phyloP scores from a whole-genome alignment of 108 stramenopile species.

The Fistulifera pelliculosa region DNA sequence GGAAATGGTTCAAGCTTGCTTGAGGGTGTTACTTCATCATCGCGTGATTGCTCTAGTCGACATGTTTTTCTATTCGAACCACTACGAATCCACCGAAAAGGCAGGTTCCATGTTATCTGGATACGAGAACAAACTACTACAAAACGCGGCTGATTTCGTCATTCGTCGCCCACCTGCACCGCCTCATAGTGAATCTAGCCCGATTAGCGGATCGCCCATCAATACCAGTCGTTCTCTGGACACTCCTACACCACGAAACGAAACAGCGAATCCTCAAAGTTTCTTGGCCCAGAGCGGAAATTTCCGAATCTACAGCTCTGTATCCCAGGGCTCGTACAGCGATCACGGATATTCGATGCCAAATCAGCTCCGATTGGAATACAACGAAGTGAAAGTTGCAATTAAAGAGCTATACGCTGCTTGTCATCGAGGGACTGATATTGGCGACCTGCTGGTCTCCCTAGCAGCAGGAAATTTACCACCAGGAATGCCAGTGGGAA shows the following conservation, averaged over 20 bases:
- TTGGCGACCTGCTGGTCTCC: constrained; percentile 56
- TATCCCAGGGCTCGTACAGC: constrained; percentile 4
- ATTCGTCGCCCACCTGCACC: constrained; percentile 9
- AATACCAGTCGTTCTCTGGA: not conserved
- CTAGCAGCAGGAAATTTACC: constrained; percentile 11
- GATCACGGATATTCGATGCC: not conserved
- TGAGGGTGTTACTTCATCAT: constrained; percentile 77
- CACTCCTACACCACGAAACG: not conserved
- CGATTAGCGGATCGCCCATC: not conserved
- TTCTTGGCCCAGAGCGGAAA: not conserved
- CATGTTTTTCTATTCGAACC: constrained; percentile 84
- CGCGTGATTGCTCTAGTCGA: constrained; percentile 74
- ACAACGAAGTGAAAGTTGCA: constrained; percentile 36
- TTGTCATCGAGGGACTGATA: constrained; percentile 42
- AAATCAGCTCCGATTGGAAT: constrained; percentile 17
- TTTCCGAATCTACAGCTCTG: not conserved
- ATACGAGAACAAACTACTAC: constrained; percentile 28
- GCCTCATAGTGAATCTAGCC: not conserved
- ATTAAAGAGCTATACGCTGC: constrained; percentile 58
- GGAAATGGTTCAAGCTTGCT: constrained; percentile 75
- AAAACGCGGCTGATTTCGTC: constrained; percentile 29
- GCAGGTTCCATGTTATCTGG: constrained; percentile 44
- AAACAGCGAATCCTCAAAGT: not conserved
- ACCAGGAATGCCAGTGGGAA: not conserved
- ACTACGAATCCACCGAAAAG: constrained; percentile 65